phyloP scores from a whole-genome alignment of 1,139 yeast genomes.

The Pichia sp. region DNA sequence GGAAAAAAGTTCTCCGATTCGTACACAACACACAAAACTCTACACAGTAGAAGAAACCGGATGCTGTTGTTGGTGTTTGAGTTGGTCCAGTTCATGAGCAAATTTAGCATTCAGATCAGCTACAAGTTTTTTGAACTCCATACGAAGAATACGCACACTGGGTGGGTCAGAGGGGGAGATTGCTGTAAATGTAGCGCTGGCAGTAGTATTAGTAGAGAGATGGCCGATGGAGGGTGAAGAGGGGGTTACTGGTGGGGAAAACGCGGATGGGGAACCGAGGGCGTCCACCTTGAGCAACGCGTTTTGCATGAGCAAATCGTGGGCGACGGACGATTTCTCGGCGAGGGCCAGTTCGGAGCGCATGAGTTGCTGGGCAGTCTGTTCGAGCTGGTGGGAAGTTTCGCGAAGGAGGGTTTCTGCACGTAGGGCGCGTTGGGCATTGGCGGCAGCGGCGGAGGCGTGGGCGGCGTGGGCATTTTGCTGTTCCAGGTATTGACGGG shows the following conservation, averaged over 20 bases:
- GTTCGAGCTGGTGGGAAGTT: neutral
- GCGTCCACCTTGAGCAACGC: slow-evolving; percentile 45
- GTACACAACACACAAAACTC: too few species aligned
- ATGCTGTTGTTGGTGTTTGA: neutral
- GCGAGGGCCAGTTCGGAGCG: neutral
- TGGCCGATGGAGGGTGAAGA: neutral
- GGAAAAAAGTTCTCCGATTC: too few species aligned
- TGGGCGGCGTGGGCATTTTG: slow-evolving; percentile 4
- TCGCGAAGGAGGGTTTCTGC: neutral
- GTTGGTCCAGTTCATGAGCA: slow-evolving; percentile 27
- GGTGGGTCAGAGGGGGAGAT: neutral
- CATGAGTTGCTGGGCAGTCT: neutral
- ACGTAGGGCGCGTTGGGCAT: neutral
- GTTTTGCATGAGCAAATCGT: slow-evolving; percentile 42
- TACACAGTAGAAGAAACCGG: too few species aligned
- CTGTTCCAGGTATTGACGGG: slow-evolving; percentile 55
- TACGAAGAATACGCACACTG: slow-evolving; percentile 40
- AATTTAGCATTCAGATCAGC: slow-evolving; percentile 57
- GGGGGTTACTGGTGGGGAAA: neutral
- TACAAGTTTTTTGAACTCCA: slow-evolving; percentile 66
- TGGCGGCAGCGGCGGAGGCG: neutral
- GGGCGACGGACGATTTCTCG: neutral
- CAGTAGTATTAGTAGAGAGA: neutral
- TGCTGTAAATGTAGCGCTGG: neutral
- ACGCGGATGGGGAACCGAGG: slow-evolving; percentile 30